phyloP scores from a whole-genome alignment of 176 grass and related monocot species.

The Ensete ventricosum region DNA sequence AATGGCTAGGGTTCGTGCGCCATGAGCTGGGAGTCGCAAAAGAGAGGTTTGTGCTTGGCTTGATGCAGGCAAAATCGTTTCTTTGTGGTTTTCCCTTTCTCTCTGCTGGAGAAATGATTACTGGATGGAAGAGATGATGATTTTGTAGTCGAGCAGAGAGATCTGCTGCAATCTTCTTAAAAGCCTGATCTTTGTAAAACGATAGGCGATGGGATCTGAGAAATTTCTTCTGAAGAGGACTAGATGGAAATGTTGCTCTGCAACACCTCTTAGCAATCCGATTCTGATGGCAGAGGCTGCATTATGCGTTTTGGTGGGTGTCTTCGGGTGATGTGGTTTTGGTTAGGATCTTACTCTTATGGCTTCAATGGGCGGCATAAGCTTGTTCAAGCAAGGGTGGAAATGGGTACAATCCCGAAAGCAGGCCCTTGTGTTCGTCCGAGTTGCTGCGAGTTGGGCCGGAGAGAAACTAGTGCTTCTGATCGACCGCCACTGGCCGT shows the following conservation, averaged over 20 bases:
- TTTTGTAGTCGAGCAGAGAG: neutral
- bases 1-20: neutral
- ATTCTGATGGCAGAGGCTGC: neutral
- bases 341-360: neutral
- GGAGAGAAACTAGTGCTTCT: slow-evolving; percentile 53
- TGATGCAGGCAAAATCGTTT: neutral
- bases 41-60: neutral
- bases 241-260: too few species aligned
- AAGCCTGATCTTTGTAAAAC: neutral
- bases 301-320: neutral
- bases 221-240: too few species aligned
- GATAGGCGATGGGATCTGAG: too few species aligned
- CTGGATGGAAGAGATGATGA: neutral
- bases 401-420: slow-evolving; percentile 64
- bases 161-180: neutral
- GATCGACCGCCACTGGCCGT: slow-evolving; percentile 73
- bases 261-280: too few species aligned
- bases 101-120: neutral
- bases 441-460: slow-evolving; percentile 36
- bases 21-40: neutral
- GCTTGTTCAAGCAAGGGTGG: slow-evolving; percentile 85
- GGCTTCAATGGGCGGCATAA: slow-evolving; percentile 56
- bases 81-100: neutral
- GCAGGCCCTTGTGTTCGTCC: slow-evolving; percentile 51
- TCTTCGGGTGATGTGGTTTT: too few species aligned